A percentile compares a stretch with the other conserved stretches of the same genome.
Conservation (phyloP, 768 basidiomycete genomes). For the Russula sp. region DNA sequence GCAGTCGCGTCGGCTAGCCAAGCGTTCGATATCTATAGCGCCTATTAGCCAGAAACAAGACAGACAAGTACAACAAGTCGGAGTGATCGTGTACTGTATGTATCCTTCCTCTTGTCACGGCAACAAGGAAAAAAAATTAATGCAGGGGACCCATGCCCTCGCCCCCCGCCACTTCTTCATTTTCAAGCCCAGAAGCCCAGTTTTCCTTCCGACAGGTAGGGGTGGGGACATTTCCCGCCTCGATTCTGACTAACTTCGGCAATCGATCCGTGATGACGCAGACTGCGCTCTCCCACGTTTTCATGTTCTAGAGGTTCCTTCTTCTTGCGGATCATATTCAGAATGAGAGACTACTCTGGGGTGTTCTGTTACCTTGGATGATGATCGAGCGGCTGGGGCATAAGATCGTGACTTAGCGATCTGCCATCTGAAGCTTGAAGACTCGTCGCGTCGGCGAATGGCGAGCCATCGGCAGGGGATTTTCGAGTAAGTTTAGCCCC, state of each 20-base stretch:
- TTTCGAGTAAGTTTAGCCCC: neutral
- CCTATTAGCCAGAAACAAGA: too few relatives aligned
- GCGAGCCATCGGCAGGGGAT: neutral
- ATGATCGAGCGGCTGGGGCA: neutral
- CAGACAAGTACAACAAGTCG: neutral
- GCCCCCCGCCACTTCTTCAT: neutral
- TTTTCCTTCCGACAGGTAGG: neutral
- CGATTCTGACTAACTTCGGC: neutral
- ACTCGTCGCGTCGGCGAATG: neutral
- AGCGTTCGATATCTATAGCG: too few relatives aligned
- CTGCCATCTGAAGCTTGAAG: neutral
- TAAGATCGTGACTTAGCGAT: constrained; percentile 12
- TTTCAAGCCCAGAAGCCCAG: constrained; percentile 3
- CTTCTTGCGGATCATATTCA: constrained; percentile 6
- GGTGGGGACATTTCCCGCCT: neutral
- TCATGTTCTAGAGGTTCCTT: neutral
- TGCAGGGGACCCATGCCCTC: neutral
- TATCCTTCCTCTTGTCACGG: too few relatives aligned
- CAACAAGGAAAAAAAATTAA: neutral
- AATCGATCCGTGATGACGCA: neutral
- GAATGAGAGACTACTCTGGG: neutral
- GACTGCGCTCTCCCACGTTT: neutral
- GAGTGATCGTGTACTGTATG: neutral
- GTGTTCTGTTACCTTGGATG: neutral
- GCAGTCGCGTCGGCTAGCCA: too few relatives aligned